A percentile compares a stretch with the other conserved stretches of the same genome.
These are phyloP conservation scores for Globisporangium camurandrum DNA, from an alignment of 352 stramenopile genomes.

Conservation along the genomic window DNA sequence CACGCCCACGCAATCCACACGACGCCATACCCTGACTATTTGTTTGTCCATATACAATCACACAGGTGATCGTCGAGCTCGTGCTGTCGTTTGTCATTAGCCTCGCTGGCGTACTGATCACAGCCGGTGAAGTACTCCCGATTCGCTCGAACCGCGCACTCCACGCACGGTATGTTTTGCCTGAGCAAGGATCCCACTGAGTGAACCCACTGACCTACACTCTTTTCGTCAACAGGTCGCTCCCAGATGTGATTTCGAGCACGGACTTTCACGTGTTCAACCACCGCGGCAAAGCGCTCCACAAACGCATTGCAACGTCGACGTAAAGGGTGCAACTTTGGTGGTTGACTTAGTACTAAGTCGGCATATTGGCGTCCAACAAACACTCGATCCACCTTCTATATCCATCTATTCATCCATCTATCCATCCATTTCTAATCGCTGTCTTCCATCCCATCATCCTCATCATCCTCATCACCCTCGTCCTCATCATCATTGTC, in stretches of 20 bases:
- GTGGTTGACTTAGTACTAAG: too few relatives aligned
- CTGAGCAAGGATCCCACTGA: background rate
- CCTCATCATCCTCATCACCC: slow-evolving; percentile 27
- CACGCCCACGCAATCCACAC: background rate
- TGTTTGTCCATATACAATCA: background rate
- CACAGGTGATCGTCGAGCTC: slow-evolving; percentile 64
- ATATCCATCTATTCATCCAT: background rate
- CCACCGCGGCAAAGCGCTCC: slow-evolving; percentile 65
- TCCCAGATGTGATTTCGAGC: slow-evolving; percentile 52
- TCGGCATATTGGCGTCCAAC: too few relatives aligned
- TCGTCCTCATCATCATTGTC: slow-evolving; percentile 47
- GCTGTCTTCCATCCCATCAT: slow-evolving; percentile 29
- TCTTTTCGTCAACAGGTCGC: slow-evolving; percentile 27
- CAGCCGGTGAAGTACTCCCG: slow-evolving; percentile 56
- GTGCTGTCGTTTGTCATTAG: slow-evolving; percentile 59
- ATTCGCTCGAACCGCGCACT: slow-evolving; percentile 67
- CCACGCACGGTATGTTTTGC: slow-evolving; percentile 48
- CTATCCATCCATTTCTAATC: slow-evolving; percentile 11
- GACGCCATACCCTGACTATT: background rate
- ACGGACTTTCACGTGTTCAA: slow-evolving; percentile 82
- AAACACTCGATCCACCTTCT: background rate
- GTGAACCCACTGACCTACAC: background rate
- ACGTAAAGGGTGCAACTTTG: too few relatives aligned
- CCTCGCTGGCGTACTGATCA: slow-evolving; percentile 59
- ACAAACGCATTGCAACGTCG: slow-evolving; percentile 48